Percentiles rank a stretch among this genome's conserved stretches.
These are phyloP conservation scores for Psidium friedrichsthalianum DNA, from an alignment of 345 rosid species.

Conservation along the genomic window DNA sequence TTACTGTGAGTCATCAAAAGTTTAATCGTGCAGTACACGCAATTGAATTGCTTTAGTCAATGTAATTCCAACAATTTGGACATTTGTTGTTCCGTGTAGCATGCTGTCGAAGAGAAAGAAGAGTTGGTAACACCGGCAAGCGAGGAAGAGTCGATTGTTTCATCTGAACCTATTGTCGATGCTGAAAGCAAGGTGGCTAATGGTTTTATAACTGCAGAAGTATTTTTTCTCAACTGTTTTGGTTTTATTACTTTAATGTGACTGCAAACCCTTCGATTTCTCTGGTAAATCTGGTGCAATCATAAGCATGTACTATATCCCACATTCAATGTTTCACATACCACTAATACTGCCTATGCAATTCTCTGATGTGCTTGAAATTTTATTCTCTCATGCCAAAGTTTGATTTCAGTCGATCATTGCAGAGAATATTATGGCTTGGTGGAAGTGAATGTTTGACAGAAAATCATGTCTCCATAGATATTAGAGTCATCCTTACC, in stretches of 20 bases:
- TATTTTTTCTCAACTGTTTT: neutral
- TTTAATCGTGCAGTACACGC: conserved; percentile 24
- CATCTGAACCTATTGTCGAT: conserved; percentile 25
- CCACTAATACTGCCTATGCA: neutral
- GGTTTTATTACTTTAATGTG: neutral
- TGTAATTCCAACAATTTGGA: neutral
- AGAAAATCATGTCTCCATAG: neutral
- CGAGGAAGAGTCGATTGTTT: conserved; percentile 21
- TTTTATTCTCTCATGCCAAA: neutral
- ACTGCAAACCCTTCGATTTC: neutral
- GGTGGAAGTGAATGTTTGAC: neutral
- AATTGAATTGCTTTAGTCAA: neutral
- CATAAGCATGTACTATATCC: neutral
- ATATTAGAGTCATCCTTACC: neutral
- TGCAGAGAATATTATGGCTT: neutral
- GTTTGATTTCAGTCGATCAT: neutral
- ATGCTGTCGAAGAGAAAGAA: conserved; percentile 16
- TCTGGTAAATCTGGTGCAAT: neutral
- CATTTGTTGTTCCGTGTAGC: conserved; percentile 18
- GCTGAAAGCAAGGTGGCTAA: conserved; percentile 21
- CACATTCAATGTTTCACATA: neutral
- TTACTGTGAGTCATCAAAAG: conserved; percentile 19
- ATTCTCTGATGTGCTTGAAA: neutral
- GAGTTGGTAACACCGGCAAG: conserved; percentile 18
- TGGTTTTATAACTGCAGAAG: conserved; percentile 26